Evolutionary conservation across 2,329 filamentous ascomycete genomes (phyloP).

Genomic region (Aplosporella prunicola): DNA sequence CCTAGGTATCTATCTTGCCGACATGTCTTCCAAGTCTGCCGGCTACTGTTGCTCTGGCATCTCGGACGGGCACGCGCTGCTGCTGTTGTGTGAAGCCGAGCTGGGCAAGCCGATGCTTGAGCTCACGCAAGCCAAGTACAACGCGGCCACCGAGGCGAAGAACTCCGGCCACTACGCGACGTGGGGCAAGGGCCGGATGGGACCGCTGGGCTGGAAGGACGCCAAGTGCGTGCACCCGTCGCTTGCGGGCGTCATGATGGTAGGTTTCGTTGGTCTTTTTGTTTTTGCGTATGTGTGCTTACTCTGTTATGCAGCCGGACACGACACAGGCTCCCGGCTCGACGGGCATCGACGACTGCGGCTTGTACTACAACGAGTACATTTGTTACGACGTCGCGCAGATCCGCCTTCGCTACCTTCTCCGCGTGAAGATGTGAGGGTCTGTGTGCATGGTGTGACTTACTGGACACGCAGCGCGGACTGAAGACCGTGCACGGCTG

Average conservation of each 20-base stretch:
- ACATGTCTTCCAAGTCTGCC: conserved; percentile 71
- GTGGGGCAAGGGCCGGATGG: conserved; percentile 56
- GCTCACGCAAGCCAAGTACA: conserved; percentile 48
- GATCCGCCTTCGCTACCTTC: conserved; percentile 59
- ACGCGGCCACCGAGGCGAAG: conserved; percentile 55
- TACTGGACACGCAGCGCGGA: too few relatives aligned
- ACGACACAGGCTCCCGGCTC: conserved; percentile 33
- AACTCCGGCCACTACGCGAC: conserved; percentile 55
- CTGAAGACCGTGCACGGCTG: too few relatives aligned
- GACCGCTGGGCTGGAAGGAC: conserved; percentile 66
- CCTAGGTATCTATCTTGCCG: conserved; percentile 80
- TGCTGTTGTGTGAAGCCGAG: conserved; percentile 78
- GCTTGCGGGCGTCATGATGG: conserved; percentile 61
- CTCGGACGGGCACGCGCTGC: conserved; percentile 60
- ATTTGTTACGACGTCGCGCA: conserved; percentile 63
- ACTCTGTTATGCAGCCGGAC: conserved; percentile 41
- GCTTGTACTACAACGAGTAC: conserved; percentile 62
- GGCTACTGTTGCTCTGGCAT: conserved; percentile 58
- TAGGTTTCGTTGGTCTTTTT: conserved; percentile 35
- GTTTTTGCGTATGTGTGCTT: neutral
- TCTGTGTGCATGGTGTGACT: too few relatives aligned
- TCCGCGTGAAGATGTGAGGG: conserved; percentile 46
- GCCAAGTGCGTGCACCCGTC: conserved; percentile 55
- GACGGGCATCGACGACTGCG: conserved; percentile 39
- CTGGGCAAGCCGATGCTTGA: conserved; percentile 66